Evolutionary conservation across 148 eudicot genomes (phyloP), one percentile per base, ranked within the genome.

Genomic region (Tetragonia tetragonoides): DNA sequence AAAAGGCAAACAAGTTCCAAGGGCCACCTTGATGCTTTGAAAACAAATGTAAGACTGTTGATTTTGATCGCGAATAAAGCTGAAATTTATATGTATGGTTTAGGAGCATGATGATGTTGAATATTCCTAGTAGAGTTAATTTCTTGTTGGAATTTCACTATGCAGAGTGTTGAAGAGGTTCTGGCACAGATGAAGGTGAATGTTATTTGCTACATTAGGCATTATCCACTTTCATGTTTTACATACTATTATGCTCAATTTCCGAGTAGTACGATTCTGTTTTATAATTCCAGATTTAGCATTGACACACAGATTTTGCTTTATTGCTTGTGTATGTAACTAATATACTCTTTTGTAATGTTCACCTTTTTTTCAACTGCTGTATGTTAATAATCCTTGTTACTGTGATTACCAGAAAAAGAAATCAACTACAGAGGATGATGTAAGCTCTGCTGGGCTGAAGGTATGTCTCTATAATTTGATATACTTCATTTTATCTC

Each of bases 141-240:
- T 40, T 63, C 28, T 24, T 24, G 67, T 40, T 44, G 57, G 10
- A 15, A 44, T 67, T 41, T 4, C 73, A 56, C 28, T 21, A 3
- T 53, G 75, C 85, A 82, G 85, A 64, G 28, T 68, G 67, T 82
- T 68, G 85, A 82, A 66, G 53, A 82, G 69, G 81, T 82, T 39
- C 21, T 82, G 3, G 79, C 81, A 68, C 79, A 82, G 49, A 82
- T 74, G 54, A 82, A 78, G 81, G 85, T 82, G 78, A 8, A 10
- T 28, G 3, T 18, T 10, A 40, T 12, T 16, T 14, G 17, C 1
- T 68, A 3, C 3, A 37, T 44, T 44, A 44, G 47, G 47, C 47
- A 49, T 7, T 49, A 49, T 49, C 11, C 53, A 49, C 2, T 49
- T 49, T 49, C 53, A 49, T 49, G 53, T 49, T 49, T 6, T 49